A percentile compares a stretch with the other conserved stretches of the same genome.
phyloP scores from a whole-genome alignment of 1,284 basidiomycete species.

The Trametes versicolor region DNA sequence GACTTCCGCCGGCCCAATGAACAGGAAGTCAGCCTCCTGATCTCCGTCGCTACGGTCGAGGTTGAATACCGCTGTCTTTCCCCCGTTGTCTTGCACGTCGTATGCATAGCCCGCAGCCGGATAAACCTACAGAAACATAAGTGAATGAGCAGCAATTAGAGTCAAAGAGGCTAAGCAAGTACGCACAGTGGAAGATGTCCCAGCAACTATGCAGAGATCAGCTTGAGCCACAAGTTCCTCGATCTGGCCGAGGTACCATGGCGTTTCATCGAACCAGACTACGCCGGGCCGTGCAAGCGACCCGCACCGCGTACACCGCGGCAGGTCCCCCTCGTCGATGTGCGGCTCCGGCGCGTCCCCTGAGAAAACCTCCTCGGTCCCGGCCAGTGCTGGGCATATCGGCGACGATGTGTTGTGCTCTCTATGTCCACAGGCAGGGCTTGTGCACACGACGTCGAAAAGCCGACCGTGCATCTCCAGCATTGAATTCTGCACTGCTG shows the following conservation, averaged over 20 bases:
- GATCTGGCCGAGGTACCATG: slow-evolving; percentile 55
- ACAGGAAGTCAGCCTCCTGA: slow-evolving; percentile 28
- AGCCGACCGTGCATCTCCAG: slow-evolving; percentile 76
- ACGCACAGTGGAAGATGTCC: slow-evolving; percentile 68
- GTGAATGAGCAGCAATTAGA: neutral
- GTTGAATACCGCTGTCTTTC: slow-evolving; percentile 70
- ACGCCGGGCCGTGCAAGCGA: slow-evolving; percentile 66
- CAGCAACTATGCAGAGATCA: slow-evolving; percentile 70
- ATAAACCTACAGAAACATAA: slow-evolving; percentile 46
- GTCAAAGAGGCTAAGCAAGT: neutral
- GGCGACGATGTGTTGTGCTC: slow-evolving; percentile 56
- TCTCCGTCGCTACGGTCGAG: slow-evolving; percentile 30
- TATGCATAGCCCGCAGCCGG: slow-evolving; percentile 57
- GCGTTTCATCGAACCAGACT: slow-evolving; percentile 73
- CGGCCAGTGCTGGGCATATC: slow-evolving; percentile 59
- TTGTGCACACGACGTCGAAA: slow-evolving; percentile 64
- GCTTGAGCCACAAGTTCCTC: slow-evolving; percentile 55
- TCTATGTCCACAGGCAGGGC: slow-evolving; percentile 50
- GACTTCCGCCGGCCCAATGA: slow-evolving; percentile 29
- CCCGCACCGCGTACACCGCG: slow-evolving; percentile 60
- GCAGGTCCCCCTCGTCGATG: slow-evolving; percentile 57
- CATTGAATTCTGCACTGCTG: slow-evolving; percentile 42
- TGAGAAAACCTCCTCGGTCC: slow-evolving; percentile 60
- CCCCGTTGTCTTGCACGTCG: slow-evolving; percentile 49
- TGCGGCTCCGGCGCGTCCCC: slow-evolving; percentile 49